phyloP scores from a whole-genome alignment of 2,329 filamentous ascomycete species.

The Balansia obtecta region DNA sequence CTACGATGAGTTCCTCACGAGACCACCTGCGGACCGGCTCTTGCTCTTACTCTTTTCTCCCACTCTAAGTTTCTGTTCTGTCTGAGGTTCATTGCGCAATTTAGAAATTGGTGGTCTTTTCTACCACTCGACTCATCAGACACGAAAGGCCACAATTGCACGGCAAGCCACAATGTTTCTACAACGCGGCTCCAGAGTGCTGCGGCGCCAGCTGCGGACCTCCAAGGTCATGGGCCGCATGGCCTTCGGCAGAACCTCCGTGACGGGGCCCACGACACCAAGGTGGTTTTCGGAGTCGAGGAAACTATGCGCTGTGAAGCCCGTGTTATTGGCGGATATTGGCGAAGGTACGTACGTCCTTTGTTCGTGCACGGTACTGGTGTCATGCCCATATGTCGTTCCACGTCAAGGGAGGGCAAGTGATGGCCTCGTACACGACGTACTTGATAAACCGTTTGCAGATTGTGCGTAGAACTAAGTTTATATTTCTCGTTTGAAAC shows the following conservation, averaged over 20 bases:
- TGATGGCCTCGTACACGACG: background rate
- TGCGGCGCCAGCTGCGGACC: constrained; percentile 38
- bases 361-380: background rate
- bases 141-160: background rate
- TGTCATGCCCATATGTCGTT: no score
- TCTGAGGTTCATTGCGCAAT: background rate
- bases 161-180: constrained; percentile 36
- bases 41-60: background rate
- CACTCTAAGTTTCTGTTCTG: background rate
- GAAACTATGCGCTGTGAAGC: constrained; percentile 51
- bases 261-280: constrained; percentile 16
- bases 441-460: no score
- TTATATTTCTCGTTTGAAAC: background rate
- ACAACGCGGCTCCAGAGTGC: constrained; percentile 35
- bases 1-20: background rate
- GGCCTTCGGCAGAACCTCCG: constrained; percentile 17
- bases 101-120: background rate
- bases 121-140: background rate
- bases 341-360: constrained; percentile 58
- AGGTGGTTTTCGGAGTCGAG: constrained; percentile 40
- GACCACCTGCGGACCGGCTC: background rate
- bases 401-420: background rate
- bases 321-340: constrained; percentile 73
- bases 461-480: no score
- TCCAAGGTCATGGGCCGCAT: constrained; percentile 27